Percentiles rank a stretch among this genome's conserved stretches.
Conservation (phyloP, 78 protist genomes). For the Dictyostelium purpureum region DNA sequence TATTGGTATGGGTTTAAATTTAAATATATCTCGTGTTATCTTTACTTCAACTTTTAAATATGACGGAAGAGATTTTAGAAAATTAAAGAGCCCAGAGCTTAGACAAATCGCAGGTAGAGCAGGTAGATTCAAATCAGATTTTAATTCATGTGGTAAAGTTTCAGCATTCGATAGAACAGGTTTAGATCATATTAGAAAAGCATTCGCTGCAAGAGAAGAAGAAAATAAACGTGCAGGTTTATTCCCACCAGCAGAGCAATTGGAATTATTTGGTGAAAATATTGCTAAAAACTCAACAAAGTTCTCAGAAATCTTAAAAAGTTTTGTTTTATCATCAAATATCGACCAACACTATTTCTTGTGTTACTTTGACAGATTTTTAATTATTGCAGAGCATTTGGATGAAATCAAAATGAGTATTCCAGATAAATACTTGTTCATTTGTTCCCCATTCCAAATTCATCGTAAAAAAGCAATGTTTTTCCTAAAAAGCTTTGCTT, state of each 20-base stretch:
- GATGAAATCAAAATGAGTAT: background rate
- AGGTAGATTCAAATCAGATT: slow-evolving; percentile 51
- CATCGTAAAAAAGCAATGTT: no score
- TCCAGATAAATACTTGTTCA: background rate
- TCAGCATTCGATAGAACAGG: background rate
- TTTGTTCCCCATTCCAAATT: slow-evolving; percentile 37
- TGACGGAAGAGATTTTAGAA: slow-evolving; percentile 73
- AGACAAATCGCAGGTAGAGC: slow-evolving; percentile 91
- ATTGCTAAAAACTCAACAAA: no score
- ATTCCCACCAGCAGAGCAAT: background rate
- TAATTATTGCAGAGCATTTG: background rate
- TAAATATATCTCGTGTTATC: slow-evolving; percentile 84
- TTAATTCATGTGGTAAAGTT: slow-evolving; percentile 24
- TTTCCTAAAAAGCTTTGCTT: no score
- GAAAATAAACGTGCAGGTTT: slow-evolving; percentile 37
- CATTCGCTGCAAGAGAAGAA: background rate
- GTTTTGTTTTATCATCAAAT: slow-evolving; percentile 5
- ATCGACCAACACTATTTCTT: slow-evolving; percentile 53
- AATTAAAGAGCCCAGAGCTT: slow-evolving; percentile 28
- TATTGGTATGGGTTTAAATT: slow-evolving; percentile 92
- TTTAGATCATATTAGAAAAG: background rate
- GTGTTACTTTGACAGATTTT: background rate
- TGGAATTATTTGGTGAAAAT: slow-evolving; percentile 17
- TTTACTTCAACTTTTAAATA: slow-evolving; percentile 69
- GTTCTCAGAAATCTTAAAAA: slow-evolving; percentile 14